These are phyloP conservation scores for Salix brachista DNA, from an alignment of 345 rosid species.

Conservation along the genomic window DNA sequence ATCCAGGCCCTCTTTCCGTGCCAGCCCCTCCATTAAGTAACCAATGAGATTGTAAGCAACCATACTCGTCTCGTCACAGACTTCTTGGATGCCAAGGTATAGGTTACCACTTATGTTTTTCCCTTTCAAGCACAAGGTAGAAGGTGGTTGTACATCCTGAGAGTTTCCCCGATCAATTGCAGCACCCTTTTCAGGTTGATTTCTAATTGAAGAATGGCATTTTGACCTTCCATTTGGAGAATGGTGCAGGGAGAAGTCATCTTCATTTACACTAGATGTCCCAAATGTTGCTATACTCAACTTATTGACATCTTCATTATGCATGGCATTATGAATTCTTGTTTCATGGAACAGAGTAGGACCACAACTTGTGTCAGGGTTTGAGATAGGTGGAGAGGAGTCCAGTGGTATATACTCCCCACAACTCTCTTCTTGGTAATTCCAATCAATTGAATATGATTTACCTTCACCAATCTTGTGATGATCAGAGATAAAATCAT, in stretches of 20 bases:
- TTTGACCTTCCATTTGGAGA: slow-evolving; percentile 7
- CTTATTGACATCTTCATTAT: slow-evolving; percentile 10
- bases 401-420: slow-evolving; percentile 42
- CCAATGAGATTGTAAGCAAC: slow-evolving; percentile 68
- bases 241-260: not conserved
- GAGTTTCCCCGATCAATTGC: slow-evolving; percentile 21
- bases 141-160: slow-evolving; percentile 13
- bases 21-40: slow-evolving; percentile 35
- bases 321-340: slow-evolving; percentile 14
- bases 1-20: slow-evolving; percentile 33
- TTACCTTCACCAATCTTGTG: not conserved
- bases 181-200: slow-evolving; percentile 25
- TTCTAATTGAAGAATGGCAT: slow-evolving; percentile 14
- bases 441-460: slow-evolving; percentile 31
- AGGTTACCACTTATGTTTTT: slow-evolving; percentile 33
- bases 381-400: slow-evolving; percentile 8
- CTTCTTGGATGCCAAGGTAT: slow-evolving; percentile 70
- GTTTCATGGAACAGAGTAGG: slow-evolving; percentile 20
- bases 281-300: slow-evolving; percentile 4
- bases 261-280: slow-evolving; percentile 10
- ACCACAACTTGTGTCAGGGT: not conserved
- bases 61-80: slow-evolving; percentile 64
- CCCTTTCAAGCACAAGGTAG: slow-evolving; percentile 19
- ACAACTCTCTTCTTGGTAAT: slow-evolving; percentile 43
- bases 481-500: slow-evolving; percentile 17